phyloP scores from a whole-genome alignment of 495 filamentous ascomycete species.

The Neurospora sp. region DNA sequence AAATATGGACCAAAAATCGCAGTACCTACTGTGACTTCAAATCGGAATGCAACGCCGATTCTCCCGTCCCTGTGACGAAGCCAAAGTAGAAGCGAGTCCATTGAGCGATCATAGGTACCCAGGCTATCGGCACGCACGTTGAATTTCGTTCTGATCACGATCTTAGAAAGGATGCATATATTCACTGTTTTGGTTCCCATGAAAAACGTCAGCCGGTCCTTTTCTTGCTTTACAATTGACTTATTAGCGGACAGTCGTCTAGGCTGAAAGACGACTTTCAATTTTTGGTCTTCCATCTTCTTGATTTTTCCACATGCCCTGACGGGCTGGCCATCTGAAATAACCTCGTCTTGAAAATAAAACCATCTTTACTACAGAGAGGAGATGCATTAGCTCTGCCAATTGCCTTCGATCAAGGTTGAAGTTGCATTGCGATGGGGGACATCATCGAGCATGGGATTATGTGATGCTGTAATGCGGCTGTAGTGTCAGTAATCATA shows the following conservation, averaged over 20 bases:
- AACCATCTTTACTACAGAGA: neutral
- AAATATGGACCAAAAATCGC: neutral
- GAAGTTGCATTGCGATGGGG: neutral
- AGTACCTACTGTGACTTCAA: neutral
- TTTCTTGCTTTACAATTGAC: too few species aligned
- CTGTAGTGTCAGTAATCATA: neutral
- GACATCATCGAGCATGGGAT: neutral
- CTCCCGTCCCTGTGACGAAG: neutral
- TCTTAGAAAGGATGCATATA: neutral
- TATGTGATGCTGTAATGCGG: neutral
- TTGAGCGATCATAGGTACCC: neutral
- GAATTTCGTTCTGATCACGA: neutral
- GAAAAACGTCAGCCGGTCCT: neutral
- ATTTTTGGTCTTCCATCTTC: too few species aligned
- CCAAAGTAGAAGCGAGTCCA: neutral
- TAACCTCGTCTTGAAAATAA: neutral
- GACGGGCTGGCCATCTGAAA: too few species aligned
- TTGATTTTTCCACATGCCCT: too few species aligned
- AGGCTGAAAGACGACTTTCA: too few species aligned
- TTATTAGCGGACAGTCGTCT: too few species aligned
- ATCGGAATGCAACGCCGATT: neutral
- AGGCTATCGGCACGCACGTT: neutral
- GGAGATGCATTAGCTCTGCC: neutral
- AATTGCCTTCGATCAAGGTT: neutral
- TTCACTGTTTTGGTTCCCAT: neutral